phyloP scores from a whole-genome alignment of 192 early-diverging fungal species.

The Mortierella antarctica region DNA sequence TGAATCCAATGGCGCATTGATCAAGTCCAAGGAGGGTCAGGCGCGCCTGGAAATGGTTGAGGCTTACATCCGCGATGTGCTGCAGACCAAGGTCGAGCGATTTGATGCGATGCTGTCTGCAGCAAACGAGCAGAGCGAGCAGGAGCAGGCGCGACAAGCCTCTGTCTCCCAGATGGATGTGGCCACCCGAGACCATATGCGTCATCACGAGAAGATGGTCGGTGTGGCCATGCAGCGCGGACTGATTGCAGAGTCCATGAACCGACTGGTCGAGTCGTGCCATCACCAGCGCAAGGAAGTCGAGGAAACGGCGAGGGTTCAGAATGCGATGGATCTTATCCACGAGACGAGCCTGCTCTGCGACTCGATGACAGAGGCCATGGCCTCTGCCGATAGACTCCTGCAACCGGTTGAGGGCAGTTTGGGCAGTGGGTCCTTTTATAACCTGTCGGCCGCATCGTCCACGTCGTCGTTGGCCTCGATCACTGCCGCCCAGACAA shows the following conservation, averaged over 20 bases:
- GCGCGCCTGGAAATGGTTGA: slow-evolving; percentile 29
- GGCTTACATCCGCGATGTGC: slow-evolving; percentile 27
- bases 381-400: slow-evolving; percentile 23
- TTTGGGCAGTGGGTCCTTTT: slow-evolving; percentile 13
- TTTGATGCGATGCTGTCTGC: slow-evolving; percentile 30
- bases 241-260: slow-evolving; percentile 38
- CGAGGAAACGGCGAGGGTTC: slow-evolving; percentile 29
- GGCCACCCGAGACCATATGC: slow-evolving; percentile 11
- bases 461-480: slow-evolving; percentile 29
- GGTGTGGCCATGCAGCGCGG: slow-evolving; percentile 50
- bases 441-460: slow-evolving; percentile 18
- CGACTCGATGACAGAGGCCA: slow-evolving; percentile 17
- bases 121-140: slow-evolving; percentile 25
- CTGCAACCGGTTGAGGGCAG: not conserved
- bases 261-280: slow-evolving; percentile 36
- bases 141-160: slow-evolving; percentile 7
- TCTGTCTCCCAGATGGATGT: not conserved
- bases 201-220: slow-evolving; percentile 46
- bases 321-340: slow-evolving; percentile 37
- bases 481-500: not conserved
- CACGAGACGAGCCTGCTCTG: slow-evolving; percentile 28
- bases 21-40: slow-evolving; percentile 35
- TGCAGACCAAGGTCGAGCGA: slow-evolving; percentile 26
- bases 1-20: slow-evolving; percentile 34
- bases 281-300: slow-evolving; percentile 33